These are phyloP conservation scores for Onygena corvina DNA, from an alignment of 2,329 filamentous ascomycete genomes.

Conservation along the genomic window DNA sequence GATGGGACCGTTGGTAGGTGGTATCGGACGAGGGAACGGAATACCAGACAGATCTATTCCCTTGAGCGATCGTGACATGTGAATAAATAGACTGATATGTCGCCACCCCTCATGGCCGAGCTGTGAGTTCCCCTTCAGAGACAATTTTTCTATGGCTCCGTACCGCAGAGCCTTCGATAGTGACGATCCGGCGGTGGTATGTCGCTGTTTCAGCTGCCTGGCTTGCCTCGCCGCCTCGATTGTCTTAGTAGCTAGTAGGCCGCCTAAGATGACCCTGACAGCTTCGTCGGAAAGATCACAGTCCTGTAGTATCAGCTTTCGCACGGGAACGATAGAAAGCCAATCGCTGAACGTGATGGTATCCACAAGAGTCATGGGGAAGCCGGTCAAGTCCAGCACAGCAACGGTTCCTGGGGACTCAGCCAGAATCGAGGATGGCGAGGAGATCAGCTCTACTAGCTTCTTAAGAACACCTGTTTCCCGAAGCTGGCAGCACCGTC, in stretches of 20 bases:
- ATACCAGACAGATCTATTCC: conserved; percentile 78
- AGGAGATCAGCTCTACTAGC: conserved; percentile 75
- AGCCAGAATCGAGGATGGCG: conserved; percentile 52
- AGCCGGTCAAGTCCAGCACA: conserved; percentile 72
- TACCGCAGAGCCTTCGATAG: conserved; percentile 31
- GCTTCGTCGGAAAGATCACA: conserved; percentile 80
- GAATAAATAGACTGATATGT: conserved; percentile 76
- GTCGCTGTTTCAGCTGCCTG: conserved; percentile 17
- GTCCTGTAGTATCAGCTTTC: conserved; percentile 74
- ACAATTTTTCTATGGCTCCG: conserved; percentile 74
- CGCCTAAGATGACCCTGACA: conserved; percentile 72
- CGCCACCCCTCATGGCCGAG: conserved; percentile 82
- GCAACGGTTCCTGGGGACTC: conserved; percentile 62
- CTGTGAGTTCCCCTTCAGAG: conserved; percentile 77
- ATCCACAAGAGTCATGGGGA: conserved; percentile 71
- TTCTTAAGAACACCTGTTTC: conserved; percentile 87
- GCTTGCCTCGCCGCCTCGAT: conserved; percentile 46
- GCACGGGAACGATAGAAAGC: conserved; percentile 81
- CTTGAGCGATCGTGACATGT: conserved; percentile 78
- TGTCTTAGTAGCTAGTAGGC: conserved; percentile 66
- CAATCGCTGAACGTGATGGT: conserved; percentile 84
- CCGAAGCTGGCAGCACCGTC: conserved; percentile 82
- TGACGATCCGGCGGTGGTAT: conserved; percentile 19
- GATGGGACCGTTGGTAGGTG: conserved; percentile 11
- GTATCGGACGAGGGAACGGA: conserved; percentile 49